Conservation (phyloP, 371 early-diverging fungal species). For the Chytridiales sp. region DNA sequence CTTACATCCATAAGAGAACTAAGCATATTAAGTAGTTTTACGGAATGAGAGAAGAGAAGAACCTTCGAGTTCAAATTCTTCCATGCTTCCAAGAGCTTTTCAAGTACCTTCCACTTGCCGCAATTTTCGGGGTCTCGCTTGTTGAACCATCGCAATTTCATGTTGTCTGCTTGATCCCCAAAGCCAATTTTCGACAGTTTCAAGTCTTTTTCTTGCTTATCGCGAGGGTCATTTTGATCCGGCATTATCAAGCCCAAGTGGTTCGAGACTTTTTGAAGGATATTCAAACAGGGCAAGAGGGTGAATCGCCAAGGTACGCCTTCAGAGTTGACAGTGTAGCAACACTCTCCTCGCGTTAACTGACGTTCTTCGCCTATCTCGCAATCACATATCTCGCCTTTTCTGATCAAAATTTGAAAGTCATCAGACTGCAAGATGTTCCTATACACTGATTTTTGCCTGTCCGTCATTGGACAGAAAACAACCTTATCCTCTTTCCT, state of each 20-base stretch:
- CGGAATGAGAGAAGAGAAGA: constrained; percentile 1
- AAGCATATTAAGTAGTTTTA: constrained; percentile 10
- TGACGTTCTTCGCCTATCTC: not conserved
- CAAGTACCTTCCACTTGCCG: constrained; percentile 15
- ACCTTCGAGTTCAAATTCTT: constrained; percentile 8
- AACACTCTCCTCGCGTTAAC: constrained; percentile 5
- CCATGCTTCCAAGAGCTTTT: constrained; percentile 11
- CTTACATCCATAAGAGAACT: constrained; percentile 5
- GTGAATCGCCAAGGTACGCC: not conserved
- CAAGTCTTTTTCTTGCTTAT: constrained; percentile 17
- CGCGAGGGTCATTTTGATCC: constrained; percentile 5
- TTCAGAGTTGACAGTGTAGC: not conserved
- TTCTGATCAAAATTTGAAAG: constrained; percentile 7
- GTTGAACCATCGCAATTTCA: constrained; percentile 1
- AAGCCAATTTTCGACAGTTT: not conserved
- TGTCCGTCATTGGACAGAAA: constrained; percentile 15
- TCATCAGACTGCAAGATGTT: constrained; percentile 1
- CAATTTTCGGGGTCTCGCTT: constrained; percentile 8
- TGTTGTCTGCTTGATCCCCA: not conserved
- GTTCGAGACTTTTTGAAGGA: constrained; percentile 14
- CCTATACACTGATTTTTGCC: not conserved
- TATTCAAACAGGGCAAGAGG: constrained; percentile 1
- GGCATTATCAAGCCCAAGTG: constrained; percentile 17
- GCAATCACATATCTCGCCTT: constrained; percentile 15
- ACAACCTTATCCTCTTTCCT: constrained; percentile 19